Evolutionary conservation across 75 land plant genomes (phyloP), one percentile per base, ranked within the genome.

Genomic region (Selaginella tamariscina): DNA sequence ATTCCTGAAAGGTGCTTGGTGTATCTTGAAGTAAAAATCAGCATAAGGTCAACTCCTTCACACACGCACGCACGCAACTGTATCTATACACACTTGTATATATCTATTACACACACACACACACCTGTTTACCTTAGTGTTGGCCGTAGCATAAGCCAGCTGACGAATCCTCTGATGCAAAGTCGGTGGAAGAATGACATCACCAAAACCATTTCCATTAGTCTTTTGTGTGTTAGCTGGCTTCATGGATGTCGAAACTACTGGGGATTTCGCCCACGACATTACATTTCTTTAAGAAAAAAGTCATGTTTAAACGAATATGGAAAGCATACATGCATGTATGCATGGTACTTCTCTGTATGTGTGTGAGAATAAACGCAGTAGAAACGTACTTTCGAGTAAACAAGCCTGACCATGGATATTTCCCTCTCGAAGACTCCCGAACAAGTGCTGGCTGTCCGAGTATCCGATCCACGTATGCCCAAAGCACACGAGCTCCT

Each of bases 391-490:
- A n/a, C 70, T 22, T 56, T 54, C 82, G 81, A 21, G 83, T 67
- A 55, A 79, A 73, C 27, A 75, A 56, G 5, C 84, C 79, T 31
- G 89, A 88, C 93, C 92, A 91, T 22, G 93, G 97, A 56, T 88
- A 91, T 55, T 91, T 91, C 20, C 87, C 93, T 70, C 93, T 68
- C 21, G 97, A 88, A 23, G 97, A 88, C 65, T 91, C 97, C 22
- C 97, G 84, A 24, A 91, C 80, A 29, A 91, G 63, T 11, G 97
- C 82, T 56, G 97, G 97, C 55, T 91, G 97, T 1, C 97, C 97
- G 32, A 91, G 57, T 76, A 88, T 83, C 62, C 89, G 81, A 66
- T 88, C 97, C 32, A 91, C 76, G 72, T 91, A 84, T 22, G 83
- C 77, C 97, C 97, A 91, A 27, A 88, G 67, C 33, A 88, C 93